Base-by-base conservation (phyloP, 441 rosid genomes). In the Euphorbia corollata region DNA sequence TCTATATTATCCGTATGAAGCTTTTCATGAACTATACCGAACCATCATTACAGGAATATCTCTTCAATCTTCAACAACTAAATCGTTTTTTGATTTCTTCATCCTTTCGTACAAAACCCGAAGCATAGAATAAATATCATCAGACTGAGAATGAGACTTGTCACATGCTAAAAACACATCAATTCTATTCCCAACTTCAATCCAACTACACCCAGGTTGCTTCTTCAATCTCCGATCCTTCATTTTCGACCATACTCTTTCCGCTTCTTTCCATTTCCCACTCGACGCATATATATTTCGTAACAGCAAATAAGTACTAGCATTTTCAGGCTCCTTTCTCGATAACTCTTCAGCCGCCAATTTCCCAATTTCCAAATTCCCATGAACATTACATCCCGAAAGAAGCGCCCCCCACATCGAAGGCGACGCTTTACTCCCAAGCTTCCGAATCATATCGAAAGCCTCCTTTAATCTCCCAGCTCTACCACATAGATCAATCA, bases 191-290 rank as follows among this genome's bases (percentile, higher is more conserved):
- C 74, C 80, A 11, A 82, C 59, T 67, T 69, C 73, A 63, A 86
- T 71, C 91, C 94, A 88, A 74, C 91, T 85, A 66, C 88, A 83
- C 56, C 94, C 89, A 0, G 94, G 94, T 57, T 72, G 84, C 67
- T 88, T 88, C 84, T 85, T 88, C 67, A 88, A 62, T 50, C 87
- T 87, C 67, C 65, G 81, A 20, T 77, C 82, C 76, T 85, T 86
- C 90, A 88, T 81, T 69, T 59, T 69, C 71, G 57, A 61, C 74
- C 90, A 82, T 80, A 83, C 70, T 55, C 72, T 74, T 9, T 82
- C 78, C 50, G 88, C 90, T 19, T 85, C 80, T 67, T 78, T 73
- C 83, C 80, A 78, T 73, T 74, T 79, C 32, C 85, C 86, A 36
- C 57, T 55, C 1, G 82, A 83, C 24, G 88, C 84, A 65, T 83